Evolutionary conservation across 2,329 filamentous ascomycete species (phyloP).

Genomic region (Didymella exigua): DNA sequence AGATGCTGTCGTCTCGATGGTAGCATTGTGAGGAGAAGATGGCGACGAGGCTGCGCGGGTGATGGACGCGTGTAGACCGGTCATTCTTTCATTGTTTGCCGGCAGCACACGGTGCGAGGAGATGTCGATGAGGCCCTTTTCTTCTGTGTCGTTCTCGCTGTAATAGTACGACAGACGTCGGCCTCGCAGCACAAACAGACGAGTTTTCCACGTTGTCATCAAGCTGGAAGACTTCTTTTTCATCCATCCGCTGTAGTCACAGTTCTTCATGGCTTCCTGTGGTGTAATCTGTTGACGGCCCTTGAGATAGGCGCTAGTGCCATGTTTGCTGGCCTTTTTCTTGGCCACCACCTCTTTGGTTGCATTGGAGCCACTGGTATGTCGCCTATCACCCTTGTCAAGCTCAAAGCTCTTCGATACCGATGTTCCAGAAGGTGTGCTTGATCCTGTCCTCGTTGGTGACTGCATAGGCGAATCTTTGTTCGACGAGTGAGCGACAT

Average conservation of each 20-base stretch:
- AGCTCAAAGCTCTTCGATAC: conserved; percentile 76
- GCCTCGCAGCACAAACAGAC: conserved; percentile 92
- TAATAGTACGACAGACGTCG: conserved; percentile 95
- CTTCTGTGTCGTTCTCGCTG: conserved; percentile 86
- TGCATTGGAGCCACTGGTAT: conserved; percentile 52
- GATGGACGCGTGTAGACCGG: conserved; percentile 87
- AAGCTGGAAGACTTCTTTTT: conserved; percentile 97
- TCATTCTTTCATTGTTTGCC: conserved; percentile 87
- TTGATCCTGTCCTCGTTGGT: conserved; percentile 77
- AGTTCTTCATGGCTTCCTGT: conserved; percentile 79
- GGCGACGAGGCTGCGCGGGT: conserved; percentile 81
- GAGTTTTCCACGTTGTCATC: conserved; percentile 97
- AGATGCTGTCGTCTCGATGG: conserved; percentile 49
- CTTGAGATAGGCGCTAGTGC: conserved; percentile 90
- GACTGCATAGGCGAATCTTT: conserved; percentile 64
- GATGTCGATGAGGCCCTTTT: conserved; percentile 96
- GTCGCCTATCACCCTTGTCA: conserved; percentile 66
- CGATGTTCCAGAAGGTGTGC: conserved; percentile 62
- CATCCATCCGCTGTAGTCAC: conserved; percentile 99
- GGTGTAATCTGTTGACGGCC: conserved; percentile 83
- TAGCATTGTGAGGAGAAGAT: conserved; percentile 57
- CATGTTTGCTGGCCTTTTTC: conserved; percentile 78
- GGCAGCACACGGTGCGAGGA: conserved; percentile 96
- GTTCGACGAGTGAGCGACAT: conserved; percentile 49
- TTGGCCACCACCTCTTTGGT: conserved; percentile 40